Evolutionary conservation across 177 flowering plant genomes (phyloP).

Genomic region (Vitis hybrid): DNA sequence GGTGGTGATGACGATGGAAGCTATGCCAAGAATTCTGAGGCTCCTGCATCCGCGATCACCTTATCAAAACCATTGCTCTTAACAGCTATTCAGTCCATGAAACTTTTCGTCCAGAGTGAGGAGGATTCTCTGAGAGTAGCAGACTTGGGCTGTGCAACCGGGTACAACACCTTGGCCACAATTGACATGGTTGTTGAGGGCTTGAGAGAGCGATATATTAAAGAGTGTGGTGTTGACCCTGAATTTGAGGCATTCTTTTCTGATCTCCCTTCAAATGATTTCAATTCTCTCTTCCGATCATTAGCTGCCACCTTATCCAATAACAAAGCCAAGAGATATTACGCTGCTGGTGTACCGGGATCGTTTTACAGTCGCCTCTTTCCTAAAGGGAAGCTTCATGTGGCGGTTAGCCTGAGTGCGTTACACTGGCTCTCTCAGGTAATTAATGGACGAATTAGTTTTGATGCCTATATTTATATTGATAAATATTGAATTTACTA

Average conservation of each 20-base stretch:
- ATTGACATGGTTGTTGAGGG: slow-evolving; percentile 30
- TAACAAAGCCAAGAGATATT: slow-evolving; percentile 18
- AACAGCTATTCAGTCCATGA: slow-evolving; percentile 28
- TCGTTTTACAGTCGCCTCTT: slow-evolving; percentile 38
- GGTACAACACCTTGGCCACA: slow-evolving; percentile 43
- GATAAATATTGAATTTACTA: too few relatives aligned
- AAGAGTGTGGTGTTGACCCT: slow-evolving; percentile 22
- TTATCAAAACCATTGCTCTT: slow-evolving; percentile 34
- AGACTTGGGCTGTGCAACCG: slow-evolving; percentile 50
- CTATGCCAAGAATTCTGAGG: slow-evolving; percentile 44
- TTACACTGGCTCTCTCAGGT: slow-evolving; percentile 45
- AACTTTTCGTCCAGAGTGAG: slow-evolving; percentile 16
- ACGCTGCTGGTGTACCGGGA: slow-evolving; percentile 38
- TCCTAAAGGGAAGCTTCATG: slow-evolving; percentile 35
- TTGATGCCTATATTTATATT: too few relatives aligned
- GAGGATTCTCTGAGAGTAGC: slow-evolving; percentile 32
- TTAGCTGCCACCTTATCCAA: slow-evolving; percentile 9
- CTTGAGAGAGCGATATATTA: slow-evolving; percentile 19
- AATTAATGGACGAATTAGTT: not conserved
- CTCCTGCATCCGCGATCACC: slow-evolving; percentile 33
- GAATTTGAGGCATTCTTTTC: slow-evolving; percentile 45
- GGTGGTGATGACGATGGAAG: slow-evolving; percentile 44
- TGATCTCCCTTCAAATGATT: slow-evolving; percentile 48
- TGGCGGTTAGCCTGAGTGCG: slow-evolving; percentile 39
- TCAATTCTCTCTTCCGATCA: slow-evolving; percentile 34